Percentiles rank a stretch among this genome's conserved stretches.
Conservation (phyloP, 1,284 basidiomycete genomes). For the Phellopilus nigrolimitatus region DNA sequence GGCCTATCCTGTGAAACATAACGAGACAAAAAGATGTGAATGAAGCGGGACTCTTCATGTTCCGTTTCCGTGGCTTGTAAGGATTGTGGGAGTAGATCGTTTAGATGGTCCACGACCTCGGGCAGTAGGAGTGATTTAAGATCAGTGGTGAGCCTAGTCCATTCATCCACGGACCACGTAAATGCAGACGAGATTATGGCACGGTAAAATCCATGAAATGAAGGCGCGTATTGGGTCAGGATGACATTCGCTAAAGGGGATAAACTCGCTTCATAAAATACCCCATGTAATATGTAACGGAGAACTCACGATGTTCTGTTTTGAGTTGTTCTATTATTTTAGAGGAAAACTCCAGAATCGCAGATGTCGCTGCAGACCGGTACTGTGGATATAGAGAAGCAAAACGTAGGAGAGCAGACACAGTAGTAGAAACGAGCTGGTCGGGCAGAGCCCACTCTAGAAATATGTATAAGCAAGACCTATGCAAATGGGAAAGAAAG, state of each 20-base stretch:
- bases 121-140: slow-evolving; percentile 57
- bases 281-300: neutral
- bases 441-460: slow-evolving; percentile 79
- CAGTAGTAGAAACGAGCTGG: slow-evolving; percentile 71
- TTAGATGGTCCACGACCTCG: slow-evolving; percentile 61
- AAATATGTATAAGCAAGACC: neutral
- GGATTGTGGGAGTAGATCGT: slow-evolving; percentile 60
- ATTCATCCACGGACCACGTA: slow-evolving; percentile 67
- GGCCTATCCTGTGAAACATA: slow-evolving; percentile 75
- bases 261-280: slow-evolving; percentile 6
- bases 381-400: slow-evolving; percentile 48
- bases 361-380: slow-evolving; percentile 43
- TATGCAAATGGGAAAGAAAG: neutral
- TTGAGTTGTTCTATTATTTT: slow-evolving; percentile 53
- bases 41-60: slow-evolving; percentile 47
- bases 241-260: slow-evolving; percentile 54
- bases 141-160: slow-evolving; percentile 51
- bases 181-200: slow-evolving; percentile 77
- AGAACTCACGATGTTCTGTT: slow-evolving; percentile 48
- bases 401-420: slow-evolving; percentile 69
- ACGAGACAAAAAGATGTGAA: slow-evolving; percentile 70
- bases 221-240: slow-evolving; percentile 72
- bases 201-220: slow-evolving; percentile 83
- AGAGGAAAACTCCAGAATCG: slow-evolving; percentile 59
- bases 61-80: slow-evolving; percentile 51